Percentiles rank a stretch among this genome's conserved stretches.
Conservation (phyloP, 208 protist genomes). For the Trypanosoma scelopori region DNA sequence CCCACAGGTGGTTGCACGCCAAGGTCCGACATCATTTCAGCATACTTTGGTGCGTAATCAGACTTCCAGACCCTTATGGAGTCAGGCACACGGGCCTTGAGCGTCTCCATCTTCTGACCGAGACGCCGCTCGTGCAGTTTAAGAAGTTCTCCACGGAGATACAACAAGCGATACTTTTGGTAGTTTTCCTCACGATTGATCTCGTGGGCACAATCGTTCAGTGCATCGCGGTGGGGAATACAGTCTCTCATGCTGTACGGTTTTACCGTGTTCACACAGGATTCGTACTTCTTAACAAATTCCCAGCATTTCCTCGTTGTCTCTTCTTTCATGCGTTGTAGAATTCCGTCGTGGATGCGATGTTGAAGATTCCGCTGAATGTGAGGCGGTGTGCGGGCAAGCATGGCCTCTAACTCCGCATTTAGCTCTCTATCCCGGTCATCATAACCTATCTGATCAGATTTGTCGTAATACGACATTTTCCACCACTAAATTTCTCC, state of each 20-base stretch:
- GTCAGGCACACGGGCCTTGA: conserved; percentile 73
- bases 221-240: conserved; percentile 75
- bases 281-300: conserved; percentile 75
- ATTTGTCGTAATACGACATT: conserved; percentile 88
- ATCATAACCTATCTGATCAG: conserved; percentile 81
- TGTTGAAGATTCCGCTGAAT: conserved; percentile 73
- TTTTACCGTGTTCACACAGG: conserved; percentile 67
- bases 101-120: conserved; percentile 71
- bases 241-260: conserved; percentile 67
- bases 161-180: conserved; percentile 77
- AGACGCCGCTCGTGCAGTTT: conserved; percentile 70
- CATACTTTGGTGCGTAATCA: conserved; percentile 85
- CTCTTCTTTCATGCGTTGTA: conserved; percentile 88
- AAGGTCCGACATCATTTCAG: conserved; percentile 81
- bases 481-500: background rate
- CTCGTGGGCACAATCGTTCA: conserved; percentile 84
- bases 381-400: conserved; percentile 60
- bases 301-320: conserved; percentile 75
- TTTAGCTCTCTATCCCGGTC: conserved; percentile 70
- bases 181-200: conserved; percentile 87
- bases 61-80: conserved; percentile 73
- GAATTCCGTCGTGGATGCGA: conserved; percentile 83
- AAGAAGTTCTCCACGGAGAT: conserved; percentile 81
- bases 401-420: conserved; percentile 74
- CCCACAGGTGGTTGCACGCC: conserved; percentile 22